Base-by-base conservation (phyloP, 179 eudicot genomes). In the Carnegiea gigantea region DNA sequence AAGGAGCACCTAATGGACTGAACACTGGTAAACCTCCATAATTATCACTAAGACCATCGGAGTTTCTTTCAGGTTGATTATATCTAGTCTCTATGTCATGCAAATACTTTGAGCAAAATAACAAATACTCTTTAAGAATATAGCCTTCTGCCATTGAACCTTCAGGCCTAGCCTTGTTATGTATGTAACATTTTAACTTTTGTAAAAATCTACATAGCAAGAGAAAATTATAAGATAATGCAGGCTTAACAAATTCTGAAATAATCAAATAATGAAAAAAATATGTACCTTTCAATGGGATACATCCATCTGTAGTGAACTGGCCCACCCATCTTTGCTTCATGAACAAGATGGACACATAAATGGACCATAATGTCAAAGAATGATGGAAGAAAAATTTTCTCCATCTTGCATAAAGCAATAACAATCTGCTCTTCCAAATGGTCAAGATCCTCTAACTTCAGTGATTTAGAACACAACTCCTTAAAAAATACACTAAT, bases 361-460 rank as follows among this genome's bases (percentile, higher is more conserved):
- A 88, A 43, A 24, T 88, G 86, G 4, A 82, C 86, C 82, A 84
- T 86, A 23, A 78, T 23, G 24, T 51, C 68, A 46, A 81, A 86
- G n/a, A 83, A 83, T 11, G 84, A 62, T 0, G 82, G 86, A 57
- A 76, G 86, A 24, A 86, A 86, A 14, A 80, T 73, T 20, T 40
- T 33, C 36, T 33, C 3, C 36, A 33, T 33, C 36, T 33, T 33
- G 36, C 2, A 33, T 33, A 33, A 33, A 10, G 82, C 73, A 0
- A 76, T 26, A 8, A 77, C 76, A 28, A 86, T 84, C 12, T 76
- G 49, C 0, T 65, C 6, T 49, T 82, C 64, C 11, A 86, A 10
- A 21, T 24, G 24, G 7, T 86, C 70, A 26, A 86, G 65, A 1
- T 75, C 76, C 2, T 40, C 10, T 23, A 26, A 13, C 0, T 51